Evolutionary conservation across 805 yeast genomes (phyloP), one percentile per base, ranked within the genome.

Genomic region (Wickerhamomyces chaumierensis): DNA sequence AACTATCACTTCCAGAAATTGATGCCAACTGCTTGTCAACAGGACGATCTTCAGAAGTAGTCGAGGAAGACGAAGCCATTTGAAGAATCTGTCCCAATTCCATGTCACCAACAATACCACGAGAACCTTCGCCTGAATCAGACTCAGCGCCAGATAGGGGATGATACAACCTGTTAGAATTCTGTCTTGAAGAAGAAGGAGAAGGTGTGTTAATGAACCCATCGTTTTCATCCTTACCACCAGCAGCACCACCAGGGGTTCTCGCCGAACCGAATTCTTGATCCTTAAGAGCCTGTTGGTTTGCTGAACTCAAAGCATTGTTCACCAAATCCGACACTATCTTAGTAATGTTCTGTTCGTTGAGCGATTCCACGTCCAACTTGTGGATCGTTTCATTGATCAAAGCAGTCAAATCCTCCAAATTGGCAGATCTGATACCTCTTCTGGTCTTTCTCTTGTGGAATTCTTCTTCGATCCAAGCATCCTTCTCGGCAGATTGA

Each of bases 391-490:
- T 45, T 36, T 52, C 55, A 33, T 50, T 46, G 29, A 59, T 49
- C 16, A 55, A 42, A 28, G 39, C 35, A 16, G 55, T 46, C 31
- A 57, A 38, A 21, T 55, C 58, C 36, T 56, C 59, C 31, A 51
- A 38, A 21, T 56, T 57, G 15, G 54, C 54, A 33, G 48, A 68
- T 51, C 72, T 68, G 37, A 66, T 62, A 31, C 76, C 46, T 39
- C 94, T 61, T 51, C 74, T 76, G 40, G 69, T 71, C 47, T 75
- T 74, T 20, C 95, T 66, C 44, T 68, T 71, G 36, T 66, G 71
- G 53, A 82, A 85, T 55, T 86, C 95, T 3, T 65, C 63, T 29
- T 77, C 80, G 28, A 84, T 69, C 96, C 96, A 90, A 32, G 68
- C 63, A 39, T 65, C 67, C 44, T 74, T 71, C 34, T 69, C 75